phyloP scores from a whole-genome alignment of 192 early-diverging fungal genomes.

The Glomus cerebriforme region DNA sequence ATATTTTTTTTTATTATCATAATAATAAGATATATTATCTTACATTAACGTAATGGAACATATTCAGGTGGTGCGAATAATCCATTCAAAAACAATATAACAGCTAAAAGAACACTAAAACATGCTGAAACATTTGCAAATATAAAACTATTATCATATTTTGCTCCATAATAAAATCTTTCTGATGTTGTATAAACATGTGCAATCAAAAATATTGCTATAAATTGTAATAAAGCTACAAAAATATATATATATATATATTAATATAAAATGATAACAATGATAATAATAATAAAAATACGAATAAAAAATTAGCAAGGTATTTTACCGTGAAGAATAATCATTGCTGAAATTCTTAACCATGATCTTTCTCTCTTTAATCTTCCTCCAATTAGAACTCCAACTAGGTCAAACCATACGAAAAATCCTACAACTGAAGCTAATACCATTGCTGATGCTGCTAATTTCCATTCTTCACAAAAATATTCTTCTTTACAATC shows the following conservation, averaged over 20 bases:
- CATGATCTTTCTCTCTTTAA: neutral
- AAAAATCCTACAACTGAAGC: neutral
- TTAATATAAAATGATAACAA: neutral
- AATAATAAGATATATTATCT: too few relatives aligned
- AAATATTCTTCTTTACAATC: slow-evolving; percentile 22
- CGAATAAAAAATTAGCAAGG: neutral
- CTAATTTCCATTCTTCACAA: slow-evolving; percentile 16
- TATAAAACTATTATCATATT: slow-evolving; percentile 13
- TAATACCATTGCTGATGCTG: neutral
- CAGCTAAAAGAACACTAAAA: neutral
- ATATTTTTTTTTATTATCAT: too few relatives aligned
- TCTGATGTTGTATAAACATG: neutral
- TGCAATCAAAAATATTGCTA: neutral
- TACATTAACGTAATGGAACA: too few relatives aligned
- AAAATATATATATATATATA: neutral
- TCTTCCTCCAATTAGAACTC: neutral
- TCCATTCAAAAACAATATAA: neutral
- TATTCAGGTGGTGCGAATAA: slow-evolving; percentile 10
- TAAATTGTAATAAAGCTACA: neutral
- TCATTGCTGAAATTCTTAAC: neutral
- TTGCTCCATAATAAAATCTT: neutral
- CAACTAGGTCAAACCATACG: neutral
- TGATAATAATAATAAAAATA: neutral
- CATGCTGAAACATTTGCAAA: slow-evolving; percentile 10
- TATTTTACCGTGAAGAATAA: neutral